phyloP scores from a whole-genome alignment of 2,329 filamentous ascomycete genomes.

The Pseudocercospora macadamiae region DNA sequence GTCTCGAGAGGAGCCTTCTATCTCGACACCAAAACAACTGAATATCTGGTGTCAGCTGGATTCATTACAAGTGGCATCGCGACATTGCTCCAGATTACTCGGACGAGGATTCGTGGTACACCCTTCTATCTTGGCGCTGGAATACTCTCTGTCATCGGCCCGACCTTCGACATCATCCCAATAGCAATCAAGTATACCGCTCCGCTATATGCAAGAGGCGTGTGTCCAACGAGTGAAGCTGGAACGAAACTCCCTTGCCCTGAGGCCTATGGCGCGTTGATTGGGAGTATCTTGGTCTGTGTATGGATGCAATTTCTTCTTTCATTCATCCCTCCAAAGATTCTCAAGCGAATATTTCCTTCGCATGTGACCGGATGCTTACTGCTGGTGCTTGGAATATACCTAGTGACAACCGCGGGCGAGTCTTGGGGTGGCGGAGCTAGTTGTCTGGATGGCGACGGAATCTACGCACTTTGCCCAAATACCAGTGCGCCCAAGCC shows the following conservation, averaged over 20 bases:
- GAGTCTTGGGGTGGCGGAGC: constrained; percentile 27
- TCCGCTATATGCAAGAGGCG: constrained; percentile 17
- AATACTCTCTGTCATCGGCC: constrained; percentile 22
- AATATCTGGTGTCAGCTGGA: constrained; percentile 24
- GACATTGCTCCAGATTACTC: constrained; percentile 23
- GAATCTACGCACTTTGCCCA: constrained; percentile 23
- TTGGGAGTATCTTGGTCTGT: constrained; percentile 22
- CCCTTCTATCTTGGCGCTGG: constrained; percentile 24
- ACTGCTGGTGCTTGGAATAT: constrained; percentile 23
- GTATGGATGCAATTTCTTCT: constrained; percentile 28
- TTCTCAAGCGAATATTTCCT: constrained; percentile 24
- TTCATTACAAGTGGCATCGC: constrained; percentile 29
- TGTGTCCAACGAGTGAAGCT: constrained; percentile 14
- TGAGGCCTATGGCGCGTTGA: constrained; percentile 22
- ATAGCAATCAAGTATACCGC: constrained; percentile 24
- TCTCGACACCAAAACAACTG: constrained; percentile 20
- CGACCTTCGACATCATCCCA: constrained; percentile 28
- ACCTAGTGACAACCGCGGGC: constrained; percentile 25
- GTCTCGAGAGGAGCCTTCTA: constrained; percentile 23
- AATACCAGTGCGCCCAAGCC: constrained; percentile 23
- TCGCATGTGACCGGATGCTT: constrained; percentile 21
- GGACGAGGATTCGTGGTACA: constrained; percentile 20
- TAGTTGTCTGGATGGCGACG: constrained; percentile 22
- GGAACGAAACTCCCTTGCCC: constrained; percentile 25
- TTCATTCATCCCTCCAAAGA: constrained; percentile 20